Evolutionary conservation across 2,329 filamentous ascomycete genomes (phyloP).

Genomic region (Trichoderma asperellum): DNA sequence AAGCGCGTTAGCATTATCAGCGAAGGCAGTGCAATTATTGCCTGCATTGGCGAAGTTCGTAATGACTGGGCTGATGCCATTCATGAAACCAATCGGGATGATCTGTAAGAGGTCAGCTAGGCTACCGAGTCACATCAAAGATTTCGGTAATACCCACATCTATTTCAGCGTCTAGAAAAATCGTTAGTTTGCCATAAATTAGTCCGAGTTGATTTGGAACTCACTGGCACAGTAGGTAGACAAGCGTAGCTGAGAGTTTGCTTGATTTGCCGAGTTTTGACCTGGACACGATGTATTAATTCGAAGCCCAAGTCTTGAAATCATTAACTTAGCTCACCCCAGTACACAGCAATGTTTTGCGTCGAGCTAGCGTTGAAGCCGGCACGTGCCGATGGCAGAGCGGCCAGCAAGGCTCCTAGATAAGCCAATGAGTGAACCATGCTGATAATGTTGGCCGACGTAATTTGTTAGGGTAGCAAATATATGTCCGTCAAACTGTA

Average conservation of each 20-base stretch:
- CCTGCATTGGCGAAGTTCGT: conserved; percentile 69
- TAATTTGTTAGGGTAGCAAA: neutral
- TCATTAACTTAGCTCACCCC: conserved; percentile 51
- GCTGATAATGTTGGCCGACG: conserved; percentile 15
- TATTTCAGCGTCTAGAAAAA: neutral
- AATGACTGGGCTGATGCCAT: conserved; percentile 56
- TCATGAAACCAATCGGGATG: conserved; percentile 67
- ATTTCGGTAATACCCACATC: neutral
- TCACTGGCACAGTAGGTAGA: conserved; percentile 62
- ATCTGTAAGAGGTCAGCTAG: conserved; percentile 39
- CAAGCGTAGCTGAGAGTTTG: conserved; percentile 58
- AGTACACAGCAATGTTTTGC: conserved; percentile 67
- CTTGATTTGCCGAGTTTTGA: conserved; percentile 63
- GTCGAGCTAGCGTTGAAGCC: conserved; percentile 51
- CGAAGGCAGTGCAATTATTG: conserved; percentile 62
- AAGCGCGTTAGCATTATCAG: conserved; percentile 56
- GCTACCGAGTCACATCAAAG: neutral
- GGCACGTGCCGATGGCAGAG: conserved; percentile 42
- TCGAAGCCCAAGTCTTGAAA: neutral
- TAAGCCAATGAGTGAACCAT: conserved; percentile 28
- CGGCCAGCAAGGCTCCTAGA: conserved; percentile 33
- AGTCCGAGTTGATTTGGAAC: conserved; percentile 31
- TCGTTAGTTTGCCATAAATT: neutral
- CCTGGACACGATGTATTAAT: conserved; percentile 36
- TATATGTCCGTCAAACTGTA: neutral